These are phyloP conservation scores for Fraxinus albicans DNA, from an alignment of 305 asterid genomes.

Conservation along the genomic window DNA sequence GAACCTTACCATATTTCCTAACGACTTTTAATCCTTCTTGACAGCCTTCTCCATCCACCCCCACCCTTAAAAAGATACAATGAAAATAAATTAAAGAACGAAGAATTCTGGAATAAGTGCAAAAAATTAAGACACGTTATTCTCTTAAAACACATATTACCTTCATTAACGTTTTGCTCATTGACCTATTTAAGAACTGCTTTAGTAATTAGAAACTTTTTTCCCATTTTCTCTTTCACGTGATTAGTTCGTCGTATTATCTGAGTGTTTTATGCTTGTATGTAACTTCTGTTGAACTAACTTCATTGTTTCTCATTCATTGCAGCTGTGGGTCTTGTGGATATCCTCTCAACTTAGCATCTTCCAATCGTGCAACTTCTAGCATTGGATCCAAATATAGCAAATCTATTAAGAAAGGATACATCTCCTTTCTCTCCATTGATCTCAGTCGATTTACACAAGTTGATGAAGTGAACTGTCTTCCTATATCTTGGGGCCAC, in stretches of 20 bases:
- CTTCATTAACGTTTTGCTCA: not conserved
- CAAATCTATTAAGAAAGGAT: constrained; percentile 59
- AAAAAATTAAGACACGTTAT: not conserved
- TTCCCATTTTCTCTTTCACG: not conserved
- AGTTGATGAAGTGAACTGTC: constrained; percentile 62
- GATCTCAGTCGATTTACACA: constrained; percentile 84
- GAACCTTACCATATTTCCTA: not conserved
- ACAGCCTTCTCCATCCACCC: not conserved
- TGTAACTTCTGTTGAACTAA: constrained; percentile 10
- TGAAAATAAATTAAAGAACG: not conserved
- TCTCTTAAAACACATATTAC: not conserved
- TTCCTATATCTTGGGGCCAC: constrained; percentile 59
- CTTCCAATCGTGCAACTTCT: constrained; percentile 58
- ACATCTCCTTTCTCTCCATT: constrained; percentile 50
- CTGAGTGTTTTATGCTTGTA: not conserved
- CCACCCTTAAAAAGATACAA: not conserved
- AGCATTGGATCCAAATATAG: constrained; percentile 51
- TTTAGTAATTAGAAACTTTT: not conserved
- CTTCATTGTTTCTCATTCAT: constrained; percentile 10
- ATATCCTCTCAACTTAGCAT: constrained; percentile 61
- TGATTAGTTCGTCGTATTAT: not conserved
- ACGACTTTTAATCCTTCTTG: not conserved
- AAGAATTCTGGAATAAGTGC: not conserved
- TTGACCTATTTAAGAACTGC: not conserved
- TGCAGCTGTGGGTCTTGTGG: constrained; percentile 88